Conservation (phyloP, 2,329 filamentous ascomycete genomes). For the Rutstroemia sp. region DNA sequence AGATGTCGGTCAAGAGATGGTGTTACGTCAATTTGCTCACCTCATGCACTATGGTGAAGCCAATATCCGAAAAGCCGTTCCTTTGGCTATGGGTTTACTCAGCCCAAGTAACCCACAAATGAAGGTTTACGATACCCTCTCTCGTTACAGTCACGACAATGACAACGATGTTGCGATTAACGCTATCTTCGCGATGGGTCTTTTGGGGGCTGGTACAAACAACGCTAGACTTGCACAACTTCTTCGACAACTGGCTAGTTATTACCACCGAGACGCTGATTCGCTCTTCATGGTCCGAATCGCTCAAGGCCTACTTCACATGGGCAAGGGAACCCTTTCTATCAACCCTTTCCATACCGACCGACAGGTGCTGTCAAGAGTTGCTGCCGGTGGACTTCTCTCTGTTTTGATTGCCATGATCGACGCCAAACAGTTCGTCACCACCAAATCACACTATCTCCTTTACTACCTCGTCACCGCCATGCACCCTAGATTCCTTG, state of each 20-base stretch:
- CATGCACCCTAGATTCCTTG: slow-evolving; percentile 93
- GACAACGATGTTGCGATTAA: slow-evolving; percentile 98
- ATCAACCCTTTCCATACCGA: slow-evolving; percentile 99
- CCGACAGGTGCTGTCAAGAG: slow-evolving; percentile 86
- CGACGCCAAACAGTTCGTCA: slow-evolving; percentile 81
- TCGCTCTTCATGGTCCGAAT: slow-evolving; percentile 99
- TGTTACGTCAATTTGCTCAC: slow-evolving; percentile 92
- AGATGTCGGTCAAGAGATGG: slow-evolving; percentile 98
- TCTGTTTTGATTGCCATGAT: slow-evolving; percentile 90
- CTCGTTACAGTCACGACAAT: slow-evolving; percentile 96
- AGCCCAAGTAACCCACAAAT: slow-evolving; percentile 98
- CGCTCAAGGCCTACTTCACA: slow-evolving; percentile 92
- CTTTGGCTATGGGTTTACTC: slow-evolving; percentile 91
- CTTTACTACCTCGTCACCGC: slow-evolving; percentile 96
- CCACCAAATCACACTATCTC: slow-evolving; percentile 71
- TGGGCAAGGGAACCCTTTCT: slow-evolving; percentile 96
- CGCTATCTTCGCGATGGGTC: slow-evolving; percentile 98
- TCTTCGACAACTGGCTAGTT: slow-evolving; percentile 88
- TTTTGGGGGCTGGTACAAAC: slow-evolving; percentile 93
- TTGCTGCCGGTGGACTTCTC: slow-evolving; percentile 81
- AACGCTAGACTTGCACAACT: slow-evolving; percentile 94
- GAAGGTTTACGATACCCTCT: slow-evolving; percentile 98
- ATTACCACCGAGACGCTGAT: slow-evolving; percentile 95
- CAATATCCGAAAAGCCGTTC: slow-evolving; percentile 94
- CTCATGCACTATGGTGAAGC: slow-evolving; percentile 98